Evolutionary conservation across 2,329 filamentous ascomycete genomes (phyloP), one percentile per base, ranked within the genome.

Genomic region (Scedosporium apiospermum): DNA sequence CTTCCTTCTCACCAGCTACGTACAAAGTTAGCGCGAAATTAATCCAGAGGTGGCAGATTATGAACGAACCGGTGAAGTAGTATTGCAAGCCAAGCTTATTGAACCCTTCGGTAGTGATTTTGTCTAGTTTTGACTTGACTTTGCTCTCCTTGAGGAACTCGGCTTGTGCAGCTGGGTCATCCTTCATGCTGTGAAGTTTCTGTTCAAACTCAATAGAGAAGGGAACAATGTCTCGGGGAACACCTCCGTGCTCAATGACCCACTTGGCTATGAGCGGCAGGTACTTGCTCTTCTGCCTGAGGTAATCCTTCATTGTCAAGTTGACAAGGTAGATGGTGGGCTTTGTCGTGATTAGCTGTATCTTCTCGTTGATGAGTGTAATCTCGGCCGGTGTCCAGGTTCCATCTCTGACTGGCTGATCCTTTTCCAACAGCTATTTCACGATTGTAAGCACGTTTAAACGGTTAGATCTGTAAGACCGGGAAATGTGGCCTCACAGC

Each of bases 131-230:
- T 2, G 73, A 76, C 70, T 74, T 74, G 26, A 78, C 76, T 68
- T 77, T 78, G 68, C 65, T 72, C 58, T 77, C 75, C 57, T 72
- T 71, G 57, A 76, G 65, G 51, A 77, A 78, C 21, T 68, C 70
- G 6, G 70, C 72, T 26, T 71, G 69, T 1, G 69, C 71, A 18
- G 65, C 68, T 0, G 70, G 70, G 27, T 78, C 75, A 16, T 76
- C 74, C 53, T 72, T 74, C 64, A 76, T 60, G 53, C 68, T 70
- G 65, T 76, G 70, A 0, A 77, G 60, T 66, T 78, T 78, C 71
- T 78, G 75, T 58, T 78, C 76, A 58, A 78, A 78, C 68, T 78
- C 76, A 38, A 78, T 69, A 0, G 74, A 77, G 67, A 78, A 78
- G 30, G 76, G 76, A 27, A 78, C 73, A 53, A 78, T 76, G 63